phyloP scores from a whole-genome alignment of 768 basidiomycete species.

The Xerocomellus dryophilus region DNA sequence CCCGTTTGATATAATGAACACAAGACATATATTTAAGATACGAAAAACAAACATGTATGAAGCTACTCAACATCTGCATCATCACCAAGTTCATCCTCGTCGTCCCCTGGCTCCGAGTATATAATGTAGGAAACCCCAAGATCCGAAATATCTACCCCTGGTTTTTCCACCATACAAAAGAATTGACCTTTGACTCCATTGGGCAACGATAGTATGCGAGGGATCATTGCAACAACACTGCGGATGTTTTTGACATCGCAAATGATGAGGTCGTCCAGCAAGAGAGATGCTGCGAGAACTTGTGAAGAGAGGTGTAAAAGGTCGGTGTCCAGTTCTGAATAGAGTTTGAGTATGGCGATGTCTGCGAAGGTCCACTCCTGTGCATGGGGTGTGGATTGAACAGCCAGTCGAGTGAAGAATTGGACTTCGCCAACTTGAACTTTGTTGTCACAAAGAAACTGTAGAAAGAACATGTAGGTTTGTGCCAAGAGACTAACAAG shows the following conservation, averaged over 20 bases:
- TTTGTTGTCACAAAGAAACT: neutral
- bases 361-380: too few species aligned
- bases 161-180: constrained; percentile 31
- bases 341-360: constrained; percentile 1
- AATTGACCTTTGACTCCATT: neutral
- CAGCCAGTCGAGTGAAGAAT: neutral
- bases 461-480: too few species aligned
- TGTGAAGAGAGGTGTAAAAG: constrained; percentile 19
- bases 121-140: constrained; percentile 3
- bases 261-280: constrained; percentile 15
- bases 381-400: neutral
- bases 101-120: neutral
- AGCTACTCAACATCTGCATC: too few species aligned
- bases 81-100: neutral
- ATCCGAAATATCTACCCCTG: constrained; percentile 19
- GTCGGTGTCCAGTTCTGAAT: constrained; percentile 14
- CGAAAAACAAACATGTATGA: too few species aligned
- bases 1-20: too few species aligned
- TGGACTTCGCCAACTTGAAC: neutral
- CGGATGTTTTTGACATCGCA: constrained; percentile 15
- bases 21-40: too few species aligned
- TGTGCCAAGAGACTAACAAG: too few species aligned
- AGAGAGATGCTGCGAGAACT: constrained; percentile 17
- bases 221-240: constrained; percentile 28
- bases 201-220: constrained; percentile 1